Base-by-base conservation (phyloP, 2,329 filamentous ascomycete genomes). In the Geosmithia flava region DNA sequence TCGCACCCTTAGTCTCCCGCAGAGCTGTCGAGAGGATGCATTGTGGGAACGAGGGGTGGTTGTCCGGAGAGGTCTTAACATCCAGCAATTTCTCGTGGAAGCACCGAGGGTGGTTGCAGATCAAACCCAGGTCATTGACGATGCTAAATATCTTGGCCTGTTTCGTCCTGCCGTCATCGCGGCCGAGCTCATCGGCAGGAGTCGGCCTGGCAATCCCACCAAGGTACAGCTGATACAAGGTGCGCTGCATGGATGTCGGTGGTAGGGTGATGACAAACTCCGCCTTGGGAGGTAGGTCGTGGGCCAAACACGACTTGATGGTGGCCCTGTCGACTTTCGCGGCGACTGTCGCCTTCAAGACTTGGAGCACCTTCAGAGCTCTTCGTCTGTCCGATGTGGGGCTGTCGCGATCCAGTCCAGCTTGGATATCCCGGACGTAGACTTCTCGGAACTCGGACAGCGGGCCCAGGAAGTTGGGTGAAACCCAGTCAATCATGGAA, bases 401-500 rank as follows among this genome's bases (percentile, higher is more conserved):
- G 56, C 85, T 89, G 52, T 91, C 84, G 1, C 64, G 58, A 50
- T 77, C 84, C 1, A 90, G 71, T 1, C 90, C 90, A 11, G 75
- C 67, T 48, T 82, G 71, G 53, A 96, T 95, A 0, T 87, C 86
- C 3, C 72, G 73, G 5, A 80, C 75, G 58, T 84, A 95, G n/a
- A 81, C 75, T 0, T 70, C 60, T 19, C 71, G 74, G 61, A 96
- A 96, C 56, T 90, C 83, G 1, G 63, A 56, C 10, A 73, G 63
- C 3, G 76, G 72, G 1, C 87, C 88, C 2, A 95, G 71, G 59
- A 87, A 95, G 20, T 78, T 79, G 0, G 86, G 85, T 1, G 87
- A 82, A 46, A 93, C 80, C 87, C 88, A 95, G 53, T 90, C 77
- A 50, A 95, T 83, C 78, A 95, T 87, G n/a, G 81, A 69, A 58